Percentiles rank a stretch among this genome's conserved stretches.
Evolutionary conservation across 2,329 filamentous ascomycete species (phyloP).

Genomic region (Eutypella sp.): DNA sequence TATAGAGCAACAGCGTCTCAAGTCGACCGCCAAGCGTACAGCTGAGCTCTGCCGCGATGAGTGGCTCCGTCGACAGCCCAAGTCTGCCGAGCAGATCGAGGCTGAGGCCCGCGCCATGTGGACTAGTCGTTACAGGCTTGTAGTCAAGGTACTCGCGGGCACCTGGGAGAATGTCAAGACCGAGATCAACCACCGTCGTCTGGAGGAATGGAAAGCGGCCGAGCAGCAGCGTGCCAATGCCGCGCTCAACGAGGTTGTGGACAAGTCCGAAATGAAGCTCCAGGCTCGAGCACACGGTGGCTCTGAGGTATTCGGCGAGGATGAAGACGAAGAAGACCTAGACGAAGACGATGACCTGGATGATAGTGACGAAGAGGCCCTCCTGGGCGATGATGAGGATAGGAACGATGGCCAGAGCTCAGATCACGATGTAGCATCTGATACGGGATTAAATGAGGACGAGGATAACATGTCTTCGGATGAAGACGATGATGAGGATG

Average conservation of each 20-base stretch:
- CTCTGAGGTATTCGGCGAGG: constrained; percentile 45
- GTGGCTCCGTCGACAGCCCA: constrained; percentile 69
- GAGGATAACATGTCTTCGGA: constrained; percentile 60
- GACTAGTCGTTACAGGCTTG: constrained; percentile 63
- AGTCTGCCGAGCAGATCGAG: constrained; percentile 75
- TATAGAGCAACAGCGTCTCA: constrained; percentile 74
- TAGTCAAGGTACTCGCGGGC: constrained; percentile 53
- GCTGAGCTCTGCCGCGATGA: constrained; percentile 74
- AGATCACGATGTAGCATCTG: constrained; percentile 36
- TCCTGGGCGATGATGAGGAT: constrained; percentile 40
- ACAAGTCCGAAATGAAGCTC: constrained; percentile 63
- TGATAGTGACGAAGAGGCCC: constrained; percentile 43
- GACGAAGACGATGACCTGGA: constrained; percentile 36
- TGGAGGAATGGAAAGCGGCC: constrained; percentile 60
- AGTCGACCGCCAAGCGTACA: constrained; percentile 68
- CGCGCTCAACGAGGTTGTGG: constrained; percentile 69
- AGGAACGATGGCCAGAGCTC: constrained; percentile 35
- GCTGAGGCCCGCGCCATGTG: constrained; percentile 68
- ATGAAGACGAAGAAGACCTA: constrained; percentile 28
- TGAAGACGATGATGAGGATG: constrained; percentile 58
- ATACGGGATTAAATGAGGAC: constrained; percentile 30
- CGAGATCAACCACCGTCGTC: constrained; percentile 55
- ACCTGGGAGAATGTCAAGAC: constrained; percentile 61
- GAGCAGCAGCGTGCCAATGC: constrained; percentile 61
- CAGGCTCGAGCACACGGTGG: constrained; percentile 52